A percentile compares a stretch with the other conserved stretches of the same genome.
These are phyloP conservation scores for Lentinus tigrinus DNA, from an alignment of 768 basidiomycete genomes.

Conservation along the genomic window DNA sequence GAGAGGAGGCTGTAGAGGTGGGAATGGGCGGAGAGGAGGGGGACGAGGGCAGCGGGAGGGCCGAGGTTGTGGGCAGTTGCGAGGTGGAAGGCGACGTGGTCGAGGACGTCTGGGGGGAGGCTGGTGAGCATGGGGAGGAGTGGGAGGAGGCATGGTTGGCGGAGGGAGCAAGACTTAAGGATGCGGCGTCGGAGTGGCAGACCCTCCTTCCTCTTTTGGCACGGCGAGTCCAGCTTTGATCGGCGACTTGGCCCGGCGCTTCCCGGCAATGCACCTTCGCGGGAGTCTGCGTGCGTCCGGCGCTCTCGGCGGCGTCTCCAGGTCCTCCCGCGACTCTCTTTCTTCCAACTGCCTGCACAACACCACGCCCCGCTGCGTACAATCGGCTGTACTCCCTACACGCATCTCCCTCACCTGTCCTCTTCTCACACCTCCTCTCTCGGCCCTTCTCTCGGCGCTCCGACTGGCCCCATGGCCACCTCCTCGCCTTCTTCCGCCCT, in stretches of 20 bases:
- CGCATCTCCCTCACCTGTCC: too few species aligned
- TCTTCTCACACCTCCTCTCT: too few species aligned
- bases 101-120: conserved; percentile 46
- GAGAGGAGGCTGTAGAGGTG: conserved; percentile 39
- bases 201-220: not conserved
- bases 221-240: not conserved
- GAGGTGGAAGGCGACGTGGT: conserved; percentile 51
- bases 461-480: too few species aligned
- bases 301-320: not conserved
- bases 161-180: not conserved
- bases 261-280: not conserved
- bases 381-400: too few species aligned
- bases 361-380: too few species aligned
- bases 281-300: not conserved
- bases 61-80: conserved; percentile 41
- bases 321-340: not conserved
- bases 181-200: not conserved
- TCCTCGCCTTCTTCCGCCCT: too few species aligned
- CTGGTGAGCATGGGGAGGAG: conserved; percentile 11
- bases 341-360: not conserved
- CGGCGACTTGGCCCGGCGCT: not conserved
- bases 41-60: conserved; percentile 46
- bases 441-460: too few species aligned
- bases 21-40: conserved; percentile 48
- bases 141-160: not conserved